Conservation (phyloP, 75 land plant genomes). For the Picea sitchensis region DNA sequence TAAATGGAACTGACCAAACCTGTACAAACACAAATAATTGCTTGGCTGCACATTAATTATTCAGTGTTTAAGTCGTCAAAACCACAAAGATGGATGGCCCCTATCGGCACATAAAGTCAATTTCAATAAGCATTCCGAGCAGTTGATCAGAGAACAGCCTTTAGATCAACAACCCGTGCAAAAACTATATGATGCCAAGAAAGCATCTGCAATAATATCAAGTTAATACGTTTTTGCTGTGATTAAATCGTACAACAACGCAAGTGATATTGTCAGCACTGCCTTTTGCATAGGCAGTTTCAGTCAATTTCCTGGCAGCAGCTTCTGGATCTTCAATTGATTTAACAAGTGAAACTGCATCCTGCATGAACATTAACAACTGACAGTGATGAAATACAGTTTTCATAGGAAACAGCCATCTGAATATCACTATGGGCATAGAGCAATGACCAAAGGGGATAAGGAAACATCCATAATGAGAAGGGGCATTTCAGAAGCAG, state of each 20-base stretch:
- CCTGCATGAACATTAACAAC: conserved; percentile 30
- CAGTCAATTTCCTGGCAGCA: conserved; percentile 47
- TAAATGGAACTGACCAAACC: neutral
- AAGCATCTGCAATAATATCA: conserved; percentile 7
- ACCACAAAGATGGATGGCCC: neutral
- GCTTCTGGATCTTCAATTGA: conserved; percentile 49
- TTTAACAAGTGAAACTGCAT: conserved; percentile 55
- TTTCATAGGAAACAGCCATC: no score
- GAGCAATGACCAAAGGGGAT: no score
- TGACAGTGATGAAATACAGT: no score
- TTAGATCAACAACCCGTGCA: neutral
- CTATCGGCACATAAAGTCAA: neutral
- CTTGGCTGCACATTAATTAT: neutral
- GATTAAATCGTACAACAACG: conserved; percentile 50
- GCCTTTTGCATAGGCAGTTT: conserved; percentile 53
- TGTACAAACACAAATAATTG: neutral
- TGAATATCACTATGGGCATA: no score
- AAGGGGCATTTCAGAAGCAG: neutral
- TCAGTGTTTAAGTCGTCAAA: neutral
- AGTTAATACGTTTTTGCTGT: neutral
- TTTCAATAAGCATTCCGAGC: neutral
- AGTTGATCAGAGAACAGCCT: neutral
- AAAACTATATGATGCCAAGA: neutral
- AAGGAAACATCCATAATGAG: neutral
- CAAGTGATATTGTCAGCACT: conserved; percentile 78